Percentiles rank a stretch among this genome's conserved stretches.
Conservation (phyloP, 768 basidiomycete genomes). For the Hypholoma fasciculare region DNA sequence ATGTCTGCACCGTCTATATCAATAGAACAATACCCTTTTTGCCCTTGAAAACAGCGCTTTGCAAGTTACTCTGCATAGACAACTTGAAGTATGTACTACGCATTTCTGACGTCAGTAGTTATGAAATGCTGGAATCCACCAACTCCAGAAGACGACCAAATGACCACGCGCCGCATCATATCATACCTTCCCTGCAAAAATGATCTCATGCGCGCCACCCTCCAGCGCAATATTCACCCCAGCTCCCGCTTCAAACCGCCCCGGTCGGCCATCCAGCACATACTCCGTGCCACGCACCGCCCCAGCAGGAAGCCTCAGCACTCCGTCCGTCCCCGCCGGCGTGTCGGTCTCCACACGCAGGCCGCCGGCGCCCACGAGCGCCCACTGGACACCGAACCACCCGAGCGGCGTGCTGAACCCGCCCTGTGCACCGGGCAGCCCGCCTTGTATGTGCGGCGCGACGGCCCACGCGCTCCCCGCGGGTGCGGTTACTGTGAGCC, state of each 20-base stretch:
- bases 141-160: too few relatives aligned
- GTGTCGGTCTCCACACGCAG: conserved; percentile 15
- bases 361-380: conserved; percentile 8
- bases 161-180: too few relatives aligned
- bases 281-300: background rate
- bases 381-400: conserved; percentile 51
- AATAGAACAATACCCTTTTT: too few relatives aligned
- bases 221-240: background rate
- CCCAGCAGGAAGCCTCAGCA: conserved; percentile 6
- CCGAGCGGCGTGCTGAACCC: conserved; percentile 55
- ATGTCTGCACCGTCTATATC: too few relatives aligned
- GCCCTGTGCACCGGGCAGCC: conserved; percentile 42
- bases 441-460: conserved; percentile 43
- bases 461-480: conserved; percentile 50
- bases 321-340: conserved; percentile 14
- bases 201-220: conserved; percentile 7
- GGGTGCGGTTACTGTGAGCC: conserved; percentile 47
- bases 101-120: too few relatives aligned
- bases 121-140: too few relatives aligned
- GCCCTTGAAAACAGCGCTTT: too few relatives aligned
- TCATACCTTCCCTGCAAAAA: background rate
- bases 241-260: background rate
- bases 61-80: too few relatives aligned
- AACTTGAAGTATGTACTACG: too few relatives aligned
- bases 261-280: conserved; percentile 3